Conservation (phyloP, 192 early-diverging fungal genomes). For the Coemansia sp. region DNA sequence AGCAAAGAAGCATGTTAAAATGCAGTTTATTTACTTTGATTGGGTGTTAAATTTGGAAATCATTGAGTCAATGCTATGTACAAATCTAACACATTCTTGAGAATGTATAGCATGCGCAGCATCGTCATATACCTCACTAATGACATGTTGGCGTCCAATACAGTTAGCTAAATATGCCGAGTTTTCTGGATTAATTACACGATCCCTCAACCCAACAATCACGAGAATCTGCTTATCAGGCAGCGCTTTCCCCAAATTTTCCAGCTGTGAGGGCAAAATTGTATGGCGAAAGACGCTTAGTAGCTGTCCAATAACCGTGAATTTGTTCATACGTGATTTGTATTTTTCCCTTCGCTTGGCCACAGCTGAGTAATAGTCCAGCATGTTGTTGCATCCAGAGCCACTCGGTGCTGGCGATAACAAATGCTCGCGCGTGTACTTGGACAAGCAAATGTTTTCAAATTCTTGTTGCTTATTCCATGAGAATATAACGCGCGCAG, state of each 20-base stretch:
- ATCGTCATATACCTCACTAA: slow-evolving; percentile 33
- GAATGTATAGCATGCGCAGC: slow-evolving; percentile 24
- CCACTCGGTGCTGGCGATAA: slow-evolving; percentile 25
- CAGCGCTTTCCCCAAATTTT: slow-evolving; percentile 19
- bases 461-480: slow-evolving; percentile 29
- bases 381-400: slow-evolving; percentile 29
- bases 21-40: too few species aligned
- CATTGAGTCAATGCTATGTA: slow-evolving; percentile 29
- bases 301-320: slow-evolving; percentile 31
- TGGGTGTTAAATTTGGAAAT: slow-evolving; percentile 7
- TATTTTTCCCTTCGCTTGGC: slow-evolving; percentile 31
- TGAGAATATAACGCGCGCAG: slow-evolving; percentile 20
- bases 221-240: slow-evolving; percentile 45
- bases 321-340: slow-evolving; percentile 32
- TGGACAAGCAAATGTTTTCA: slow-evolving; percentile 25
- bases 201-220: slow-evolving; percentile 36
- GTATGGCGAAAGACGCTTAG: slow-evolving; percentile 41
- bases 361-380: slow-evolving; percentile 28
- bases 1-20: too few species aligned
- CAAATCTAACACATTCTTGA: slow-evolving; percentile 29
- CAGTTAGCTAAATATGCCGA: slow-evolving; percentile 37
- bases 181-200: slow-evolving; percentile 35
- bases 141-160: slow-evolving; percentile 37
- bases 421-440: slow-evolving; percentile 30
- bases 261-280: slow-evolving; percentile 28